Percentiles rank a stretch among this genome's conserved stretches.
phyloP scores from a whole-genome alignment of 2,329 filamentous ascomycete species.

The Sporothrix dimorphospora region DNA sequence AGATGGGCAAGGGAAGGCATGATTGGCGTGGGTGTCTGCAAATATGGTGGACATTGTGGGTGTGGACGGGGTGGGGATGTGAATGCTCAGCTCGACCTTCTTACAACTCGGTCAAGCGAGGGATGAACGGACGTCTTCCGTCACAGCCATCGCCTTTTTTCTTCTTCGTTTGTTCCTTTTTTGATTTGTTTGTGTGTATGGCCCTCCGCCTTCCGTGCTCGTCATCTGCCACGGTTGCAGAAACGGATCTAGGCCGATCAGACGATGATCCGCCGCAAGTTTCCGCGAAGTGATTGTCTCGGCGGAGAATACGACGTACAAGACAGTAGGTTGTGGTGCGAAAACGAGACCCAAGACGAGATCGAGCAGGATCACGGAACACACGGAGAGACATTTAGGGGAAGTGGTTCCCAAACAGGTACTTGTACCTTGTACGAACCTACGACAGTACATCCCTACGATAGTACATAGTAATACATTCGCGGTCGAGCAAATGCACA shows the following conservation, averaged over 20 bases:
- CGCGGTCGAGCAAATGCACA: no score
- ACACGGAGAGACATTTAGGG: slow-evolving; percentile 5
- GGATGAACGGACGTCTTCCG: not conserved
- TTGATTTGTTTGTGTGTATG: not conserved
- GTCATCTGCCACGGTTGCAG: not conserved
- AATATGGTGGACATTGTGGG: not conserved
- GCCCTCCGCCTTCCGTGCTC: not conserved
- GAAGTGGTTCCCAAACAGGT: not conserved
- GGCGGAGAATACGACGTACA: not conserved
- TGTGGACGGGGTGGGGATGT: not conserved
- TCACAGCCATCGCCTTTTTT: not conserved
- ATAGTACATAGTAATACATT: no score
- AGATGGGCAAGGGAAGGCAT: not conserved
- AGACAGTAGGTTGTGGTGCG: not conserved
- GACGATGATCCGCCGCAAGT: not conserved
- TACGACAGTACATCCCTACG: no score
- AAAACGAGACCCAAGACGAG: not conserved
- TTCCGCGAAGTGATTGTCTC: not conserved
- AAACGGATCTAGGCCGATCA: not conserved
- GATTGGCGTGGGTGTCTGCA: not conserved
- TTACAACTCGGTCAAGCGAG: not conserved
- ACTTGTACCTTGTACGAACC: no score
- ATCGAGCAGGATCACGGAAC: not conserved
- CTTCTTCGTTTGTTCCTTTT: not conserved
- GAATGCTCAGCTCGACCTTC: not conserved